Percentiles rank a stretch among this genome's conserved stretches.
phyloP scores from a whole-genome alignment of 2,329 filamentous ascomycete species.

The Talaromyces sp. region DNA sequence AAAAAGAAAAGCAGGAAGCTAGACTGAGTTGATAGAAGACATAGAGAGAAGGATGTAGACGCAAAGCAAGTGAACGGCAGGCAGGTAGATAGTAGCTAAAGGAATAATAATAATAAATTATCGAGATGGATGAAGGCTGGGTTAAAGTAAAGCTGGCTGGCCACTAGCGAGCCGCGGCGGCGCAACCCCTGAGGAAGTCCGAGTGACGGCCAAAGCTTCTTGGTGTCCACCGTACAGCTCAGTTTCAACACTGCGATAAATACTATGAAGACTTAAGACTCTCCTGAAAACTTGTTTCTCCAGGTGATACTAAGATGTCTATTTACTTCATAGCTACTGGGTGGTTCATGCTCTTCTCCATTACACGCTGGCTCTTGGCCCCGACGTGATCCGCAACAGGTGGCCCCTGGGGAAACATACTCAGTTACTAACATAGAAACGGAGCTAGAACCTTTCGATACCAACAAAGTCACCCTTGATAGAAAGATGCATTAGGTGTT shows the following conservation, averaged over 20 bases:
- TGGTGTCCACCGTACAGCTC: neutral
- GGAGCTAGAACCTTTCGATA: neutral
- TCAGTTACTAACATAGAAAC: neutral
- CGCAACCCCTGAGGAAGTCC: slow-evolving; percentile 29
- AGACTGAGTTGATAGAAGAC: slow-evolving; percentile 1
- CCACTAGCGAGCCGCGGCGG: slow-evolving; percentile 27
- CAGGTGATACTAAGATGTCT: neutral
- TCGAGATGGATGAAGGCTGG: slow-evolving; percentile 20
- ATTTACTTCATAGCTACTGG: neutral
- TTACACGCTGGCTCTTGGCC: neutral
- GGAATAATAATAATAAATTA: slow-evolving; percentile 7
- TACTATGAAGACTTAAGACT: neutral
- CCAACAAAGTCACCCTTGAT: neutral
- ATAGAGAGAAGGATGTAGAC: slow-evolving; percentile 5
- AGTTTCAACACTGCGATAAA: neutral
- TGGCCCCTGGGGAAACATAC: neutral
- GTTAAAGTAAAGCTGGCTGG: slow-evolving; percentile 25
- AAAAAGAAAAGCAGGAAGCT: slow-evolving; percentile 17
- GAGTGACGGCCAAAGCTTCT: slow-evolving; percentile 26
- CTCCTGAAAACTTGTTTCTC: neutral
- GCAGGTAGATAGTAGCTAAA: neutral
- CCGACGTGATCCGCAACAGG: neutral
- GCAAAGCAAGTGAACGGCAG: neutral
- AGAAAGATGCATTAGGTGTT: neutral
- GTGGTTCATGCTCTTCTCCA: neutral